Base-by-base conservation (phyloP, 2,329 filamentous ascomycete genomes). In the Capronia coronata region DNA sequence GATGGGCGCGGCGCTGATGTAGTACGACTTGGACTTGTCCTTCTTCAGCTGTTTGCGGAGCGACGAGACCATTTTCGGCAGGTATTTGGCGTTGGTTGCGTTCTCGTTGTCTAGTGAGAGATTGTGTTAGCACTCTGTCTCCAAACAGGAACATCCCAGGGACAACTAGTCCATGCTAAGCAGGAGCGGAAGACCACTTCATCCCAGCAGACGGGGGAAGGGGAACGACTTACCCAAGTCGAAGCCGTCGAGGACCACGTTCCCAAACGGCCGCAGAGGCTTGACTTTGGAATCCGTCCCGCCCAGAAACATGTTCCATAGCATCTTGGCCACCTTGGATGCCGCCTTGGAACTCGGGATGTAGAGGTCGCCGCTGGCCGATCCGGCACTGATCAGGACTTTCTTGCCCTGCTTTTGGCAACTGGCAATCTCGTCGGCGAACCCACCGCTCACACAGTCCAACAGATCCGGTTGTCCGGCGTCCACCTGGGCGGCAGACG, bases 1-100 rank as follows among this genome's bases (percentile, higher is more conserved):
- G 56, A 77, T 74, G 14, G 75, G 75, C 2, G 75, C 73, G 19
- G 64, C 72, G 2, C 74, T 75, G 56, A 77, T 71, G 54, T 74
- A 77, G 64, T 69, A 78, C 47, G 34, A 9, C 29, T 50, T 53
- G 16, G 39, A 16, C 3, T 23, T 35, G 40, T 25, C 27, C 6
- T 38, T 25, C 18, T 41, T 37, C 6, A 25, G 13, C 11, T 37
- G 19, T 18, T 18, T 49, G 30, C 50, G 50, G 14, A 53, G 41
- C 14, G 40, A 29, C 10, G 46, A 43, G 7, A 50, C 21, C 9
- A 53, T 25, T n/a, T 34, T 25, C 10, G 21, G 27, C 13, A 34
- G 32, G 30, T 49, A 32, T 7, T 14, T 34, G 25, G 45, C 22
- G 32, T 34, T 32, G 2, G 38, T 19, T n/a, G 11, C 14, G 41